Evolutionary conservation across 1,139 yeast species (phyloP).

Genomic region (Geotrichum citri-aurantii): DNA sequence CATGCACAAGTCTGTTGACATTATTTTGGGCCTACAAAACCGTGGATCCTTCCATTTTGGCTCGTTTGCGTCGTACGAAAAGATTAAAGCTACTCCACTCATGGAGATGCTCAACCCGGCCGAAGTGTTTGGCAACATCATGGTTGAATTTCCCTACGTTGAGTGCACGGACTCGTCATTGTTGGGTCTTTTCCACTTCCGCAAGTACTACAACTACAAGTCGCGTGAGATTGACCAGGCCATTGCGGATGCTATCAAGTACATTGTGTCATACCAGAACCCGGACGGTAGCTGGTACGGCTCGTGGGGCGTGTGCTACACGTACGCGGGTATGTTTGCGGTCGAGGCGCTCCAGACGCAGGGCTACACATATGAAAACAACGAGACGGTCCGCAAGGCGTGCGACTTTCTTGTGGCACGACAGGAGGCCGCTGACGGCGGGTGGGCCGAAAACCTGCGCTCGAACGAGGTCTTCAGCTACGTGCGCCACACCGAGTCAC

Average conservation of each 20-base stretch:
- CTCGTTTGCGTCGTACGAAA: conserved; percentile 88
- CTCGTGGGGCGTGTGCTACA: conserved; percentile 95
- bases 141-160: conserved; percentile 98
- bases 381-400: conserved; percentile 59
- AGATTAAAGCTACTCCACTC: conserved; percentile 72
- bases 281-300: conserved; percentile 97
- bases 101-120: conserved; percentile 85
- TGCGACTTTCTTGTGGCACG: conserved; percentile 77
- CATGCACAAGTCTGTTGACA: conserved; percentile 66
- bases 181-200: conserved; percentile 77
- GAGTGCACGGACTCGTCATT: conserved; percentile 97
- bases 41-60: conserved; percentile 78
- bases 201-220: conserved; percentile 57
- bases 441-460: conserved; percentile 78
- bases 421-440: conserved; percentile 76
- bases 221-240: conserved; percentile 58
- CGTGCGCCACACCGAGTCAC: conserved; percentile 57
- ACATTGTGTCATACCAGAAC: conserved; percentile 61
- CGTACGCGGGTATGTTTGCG: conserved; percentile 98
- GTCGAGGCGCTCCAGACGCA: conserved; percentile 79
- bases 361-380: conserved; percentile 57
- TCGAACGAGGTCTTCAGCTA: conserved; percentile 79
- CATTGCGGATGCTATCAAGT: conserved; percentile 66
- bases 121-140: conserved; percentile 94
- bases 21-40: conserved; percentile 65